Evolutionary conservation across 768 basidiomycete genomes (phyloP).

Genomic region (Guyanaporus albipodus): DNA sequence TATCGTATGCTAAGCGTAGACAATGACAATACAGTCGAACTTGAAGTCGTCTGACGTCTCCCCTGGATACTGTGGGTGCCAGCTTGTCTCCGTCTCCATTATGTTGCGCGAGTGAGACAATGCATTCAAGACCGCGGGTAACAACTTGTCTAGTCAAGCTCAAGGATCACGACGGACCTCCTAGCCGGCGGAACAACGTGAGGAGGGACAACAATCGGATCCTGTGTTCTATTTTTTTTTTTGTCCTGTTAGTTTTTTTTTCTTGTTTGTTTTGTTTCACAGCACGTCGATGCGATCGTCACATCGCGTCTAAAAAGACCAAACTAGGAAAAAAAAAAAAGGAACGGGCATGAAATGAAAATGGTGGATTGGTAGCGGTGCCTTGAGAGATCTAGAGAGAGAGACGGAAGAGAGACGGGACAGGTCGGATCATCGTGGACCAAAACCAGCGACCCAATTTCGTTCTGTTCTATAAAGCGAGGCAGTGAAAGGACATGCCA

Average conservation of each 20-base stretch:
- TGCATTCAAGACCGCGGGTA: slow-evolving; percentile 1
- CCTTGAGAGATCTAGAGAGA: neutral
- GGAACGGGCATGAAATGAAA: neutral
- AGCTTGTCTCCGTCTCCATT: slow-evolving; percentile 9
- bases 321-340: neutral
- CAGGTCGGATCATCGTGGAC: slow-evolving; percentile 18
- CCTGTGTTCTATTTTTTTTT: neutral
- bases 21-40: slow-evolving; percentile 15
- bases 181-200: slow-evolving; percentile 19
- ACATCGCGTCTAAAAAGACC: neutral
- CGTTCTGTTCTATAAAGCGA: too few species aligned
- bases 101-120: slow-evolving; percentile 5
- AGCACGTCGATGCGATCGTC: too few species aligned
- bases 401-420: slow-evolving; percentile 14
- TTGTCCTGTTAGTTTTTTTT: too few species aligned
- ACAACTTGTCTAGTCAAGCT: slow-evolving; percentile 11
- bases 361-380: neutral
- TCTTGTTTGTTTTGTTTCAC: neutral
- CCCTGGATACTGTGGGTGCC: slow-evolving; percentile 18
- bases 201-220: slow-evolving; percentile 12
- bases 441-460: too few species aligned
- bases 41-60: too few species aligned
- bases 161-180: slow-evolving; percentile 23
- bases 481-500: too few species aligned
- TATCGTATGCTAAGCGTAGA: slow-evolving; percentile 9